A percentile compares a stretch with the other conserved stretches of the same genome.
phyloP scores from a whole-genome alignment of 495 filamentous ascomycete species.

The Neurospora sp. region DNA sequence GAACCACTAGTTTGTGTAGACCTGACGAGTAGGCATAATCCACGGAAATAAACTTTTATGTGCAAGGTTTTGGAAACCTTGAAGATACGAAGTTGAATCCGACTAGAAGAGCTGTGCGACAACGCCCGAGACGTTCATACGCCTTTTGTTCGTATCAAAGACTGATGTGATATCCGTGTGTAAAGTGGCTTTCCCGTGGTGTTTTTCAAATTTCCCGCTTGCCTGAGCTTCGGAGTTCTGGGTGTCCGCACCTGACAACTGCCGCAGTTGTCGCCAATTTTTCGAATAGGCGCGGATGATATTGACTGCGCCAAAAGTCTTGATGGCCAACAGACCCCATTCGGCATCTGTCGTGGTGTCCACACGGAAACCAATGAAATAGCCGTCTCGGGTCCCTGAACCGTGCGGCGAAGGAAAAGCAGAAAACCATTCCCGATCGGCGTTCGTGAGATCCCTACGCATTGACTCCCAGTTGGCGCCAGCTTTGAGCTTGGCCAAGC shows the following conservation, averaged over 20 bases:
- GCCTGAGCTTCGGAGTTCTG: background rate
- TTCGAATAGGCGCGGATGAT: background rate
- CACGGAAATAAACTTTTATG: background rate
- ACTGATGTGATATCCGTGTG: background rate
- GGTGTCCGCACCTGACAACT: background rate
- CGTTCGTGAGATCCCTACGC: background rate
- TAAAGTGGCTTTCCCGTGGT: background rate
- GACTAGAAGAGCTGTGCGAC: background rate
- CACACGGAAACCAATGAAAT: background rate
- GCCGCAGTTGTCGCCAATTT: background rate
- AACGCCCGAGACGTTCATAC: background rate
- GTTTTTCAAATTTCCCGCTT: background rate
- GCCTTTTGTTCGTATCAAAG: background rate
- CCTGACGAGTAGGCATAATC: background rate
- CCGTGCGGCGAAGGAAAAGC: background rate
- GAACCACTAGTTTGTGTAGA: no score
- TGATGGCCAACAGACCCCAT: background rate
- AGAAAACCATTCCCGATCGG: background rate
- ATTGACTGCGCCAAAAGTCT: background rate
- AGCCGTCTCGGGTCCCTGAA: background rate
- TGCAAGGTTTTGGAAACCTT: background rate
- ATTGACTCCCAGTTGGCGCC: background rate
- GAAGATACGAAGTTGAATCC: background rate
- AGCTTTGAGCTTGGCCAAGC: background rate
- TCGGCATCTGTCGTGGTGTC: background rate